A percentile compares a stretch with the other conserved stretches of the same genome.
Evolutionary conservation across 768 basidiomycete genomes (phyloP).

Genomic region (Mrakia gelida): DNA sequence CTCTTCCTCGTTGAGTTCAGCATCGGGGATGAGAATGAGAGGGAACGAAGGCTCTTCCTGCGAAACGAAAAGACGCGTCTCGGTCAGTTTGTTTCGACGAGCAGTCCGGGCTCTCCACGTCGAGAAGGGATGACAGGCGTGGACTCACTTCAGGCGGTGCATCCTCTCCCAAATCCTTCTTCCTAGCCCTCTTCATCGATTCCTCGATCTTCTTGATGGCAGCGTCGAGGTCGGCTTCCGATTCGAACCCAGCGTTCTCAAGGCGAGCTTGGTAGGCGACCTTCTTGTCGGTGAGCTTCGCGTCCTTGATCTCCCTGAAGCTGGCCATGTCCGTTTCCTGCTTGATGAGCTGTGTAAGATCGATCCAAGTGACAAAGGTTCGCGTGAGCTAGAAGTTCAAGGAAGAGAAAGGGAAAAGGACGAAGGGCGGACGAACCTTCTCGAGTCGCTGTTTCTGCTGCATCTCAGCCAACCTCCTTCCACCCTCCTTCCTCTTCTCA

Average conservation of each 20-base stretch:
- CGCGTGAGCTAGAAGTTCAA: too few species aligned
- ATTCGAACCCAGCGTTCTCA: slow-evolving; percentile 61
- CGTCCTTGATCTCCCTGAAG: slow-evolving; percentile 11
- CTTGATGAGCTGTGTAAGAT: slow-evolving; percentile 12
- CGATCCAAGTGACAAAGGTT: not conserved
- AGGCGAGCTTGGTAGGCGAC: slow-evolving; percentile 55
- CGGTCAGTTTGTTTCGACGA: too few species aligned
- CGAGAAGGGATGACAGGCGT: not conserved
- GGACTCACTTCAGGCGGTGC: slow-evolving; percentile 52
- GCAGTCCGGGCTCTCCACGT: not conserved
- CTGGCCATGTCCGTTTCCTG: slow-evolving; percentile 23
- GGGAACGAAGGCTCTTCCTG: slow-evolving; percentile 81
- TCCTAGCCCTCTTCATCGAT: slow-evolving; percentile 68
- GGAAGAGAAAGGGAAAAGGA: too few species aligned
- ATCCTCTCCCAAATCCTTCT: slow-evolving; percentile 71
- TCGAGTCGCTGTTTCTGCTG: slow-evolving; percentile 78
- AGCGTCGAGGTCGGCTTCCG: slow-evolving; percentile 58
- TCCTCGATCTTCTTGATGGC: slow-evolving; percentile 79
- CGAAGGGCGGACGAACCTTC: slow-evolving; percentile 55
- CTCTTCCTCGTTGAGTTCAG: slow-evolving; percentile 79
- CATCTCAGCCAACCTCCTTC: slow-evolving; percentile 81
- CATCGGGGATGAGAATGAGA: slow-evolving; percentile 84
- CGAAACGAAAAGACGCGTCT: not conserved
- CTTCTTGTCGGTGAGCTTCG: slow-evolving; percentile 50
- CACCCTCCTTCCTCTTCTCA: slow-evolving; percentile 80